These are phyloP conservation scores for Bauhinia variegata DNA, from an alignment of 306 rosid species.

Conservation along the genomic window DNA sequence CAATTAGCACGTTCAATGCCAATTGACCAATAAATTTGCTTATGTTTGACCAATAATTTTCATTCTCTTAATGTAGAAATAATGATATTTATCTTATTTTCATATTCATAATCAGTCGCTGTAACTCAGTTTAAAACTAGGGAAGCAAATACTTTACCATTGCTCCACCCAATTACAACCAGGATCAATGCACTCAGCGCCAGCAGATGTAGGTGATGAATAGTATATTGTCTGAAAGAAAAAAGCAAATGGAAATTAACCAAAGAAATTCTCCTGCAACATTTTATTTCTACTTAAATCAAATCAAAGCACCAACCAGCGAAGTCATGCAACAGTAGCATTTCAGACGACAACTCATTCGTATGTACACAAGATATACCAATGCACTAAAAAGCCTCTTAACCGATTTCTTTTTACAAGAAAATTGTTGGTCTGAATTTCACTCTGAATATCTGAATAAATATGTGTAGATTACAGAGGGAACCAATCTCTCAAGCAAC, in stretches of 20 bases:
- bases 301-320: conserved; percentile 3
- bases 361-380: background rate
- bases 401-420: background rate
- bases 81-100: conserved; percentile 9
- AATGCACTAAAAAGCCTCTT: conserved; percentile 4
- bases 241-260: conserved; percentile 31
- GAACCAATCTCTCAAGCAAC: background rate
- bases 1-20: conserved; percentile 2
- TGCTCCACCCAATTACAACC: conserved; percentile 96
- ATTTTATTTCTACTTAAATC: background rate
- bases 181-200: conserved; percentile 96
- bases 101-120: conserved; percentile 9
- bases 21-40: background rate
- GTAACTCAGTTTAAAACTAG: conserved; percentile 3
- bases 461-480: background rate
- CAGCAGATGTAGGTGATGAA: conserved; percentile 91
- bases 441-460: background rate
- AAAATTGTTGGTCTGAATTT: background rate
- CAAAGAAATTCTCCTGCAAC: background rate
- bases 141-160: conserved; percentile 57
- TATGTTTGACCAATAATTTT: background rate
- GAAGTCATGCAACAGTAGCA: conserved; percentile 5
- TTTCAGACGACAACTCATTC: conserved; percentile 5
- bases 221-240: conserved; percentile 78
- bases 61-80: background rate